These are phyloP conservation scores for Silene noctiflora DNA, from an alignment of 179 eudicot species.

Conservation along the genomic window DNA sequence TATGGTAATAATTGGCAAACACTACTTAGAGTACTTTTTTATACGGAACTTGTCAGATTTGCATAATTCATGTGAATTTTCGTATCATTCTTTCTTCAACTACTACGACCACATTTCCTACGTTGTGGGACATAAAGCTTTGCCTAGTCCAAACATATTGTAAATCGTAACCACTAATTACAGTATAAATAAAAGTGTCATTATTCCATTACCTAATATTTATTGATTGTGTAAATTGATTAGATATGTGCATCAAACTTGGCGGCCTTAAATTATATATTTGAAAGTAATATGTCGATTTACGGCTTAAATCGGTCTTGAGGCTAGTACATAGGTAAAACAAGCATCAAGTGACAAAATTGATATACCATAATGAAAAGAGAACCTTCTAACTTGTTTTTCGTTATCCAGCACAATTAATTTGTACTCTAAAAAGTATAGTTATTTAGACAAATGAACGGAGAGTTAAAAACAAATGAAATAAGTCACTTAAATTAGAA, in stretches of 20 bases:
- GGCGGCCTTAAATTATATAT: neutral
- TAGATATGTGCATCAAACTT: slow-evolving; percentile 4
- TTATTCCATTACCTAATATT: neutral
- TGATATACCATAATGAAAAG: too few relatives aligned
- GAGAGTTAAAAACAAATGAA: too few relatives aligned
- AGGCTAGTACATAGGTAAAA: neutral
- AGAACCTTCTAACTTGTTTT: too few relatives aligned
- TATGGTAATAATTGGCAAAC: neutral
- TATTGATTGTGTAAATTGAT: neutral
- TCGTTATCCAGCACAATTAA: too few relatives aligned
- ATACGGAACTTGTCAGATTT: neutral
- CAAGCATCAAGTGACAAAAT: too few relatives aligned
- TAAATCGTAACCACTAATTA: too few relatives aligned
- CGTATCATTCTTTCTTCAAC: neutral
- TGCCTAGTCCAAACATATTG: neutral
- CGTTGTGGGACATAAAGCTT: slow-evolving; percentile 1
- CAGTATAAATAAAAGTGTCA: neutral
- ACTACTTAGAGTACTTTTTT: neutral
- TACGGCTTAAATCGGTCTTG: neutral
- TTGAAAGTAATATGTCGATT: neutral
- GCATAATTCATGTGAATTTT: neutral
- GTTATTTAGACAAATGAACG: too few relatives aligned
- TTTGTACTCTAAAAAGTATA: too few relatives aligned
- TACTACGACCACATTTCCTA: neutral
- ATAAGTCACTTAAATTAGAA: too few relatives aligned